phyloP scores from a whole-genome alignment of 2,329 filamentous ascomycete genomes.

The Cadophora sp. region DNA sequence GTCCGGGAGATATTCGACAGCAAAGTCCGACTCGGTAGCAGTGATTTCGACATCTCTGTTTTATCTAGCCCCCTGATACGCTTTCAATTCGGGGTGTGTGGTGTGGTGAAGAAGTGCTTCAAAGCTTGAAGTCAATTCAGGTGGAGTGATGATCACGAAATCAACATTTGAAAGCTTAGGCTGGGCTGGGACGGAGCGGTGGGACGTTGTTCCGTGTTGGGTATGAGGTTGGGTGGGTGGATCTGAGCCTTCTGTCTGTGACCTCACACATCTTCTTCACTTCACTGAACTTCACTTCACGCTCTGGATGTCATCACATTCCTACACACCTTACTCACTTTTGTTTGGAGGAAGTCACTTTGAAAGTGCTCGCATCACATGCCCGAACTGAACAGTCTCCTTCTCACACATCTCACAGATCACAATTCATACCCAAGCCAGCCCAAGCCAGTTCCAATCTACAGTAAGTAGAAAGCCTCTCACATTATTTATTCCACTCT shows the following conservation, averaged over 20 bases:
- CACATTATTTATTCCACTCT: not conserved
- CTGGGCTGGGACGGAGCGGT: not conserved
- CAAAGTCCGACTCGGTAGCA: slow-evolving; percentile 37
- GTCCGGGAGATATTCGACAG: too few relatives aligned
- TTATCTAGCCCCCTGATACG: not conserved
- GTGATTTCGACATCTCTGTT: slow-evolving; percentile 32
- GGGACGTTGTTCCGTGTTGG: not conserved
- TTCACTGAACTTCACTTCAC: too few relatives aligned
- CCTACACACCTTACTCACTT: too few relatives aligned
- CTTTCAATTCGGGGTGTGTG: not conserved
- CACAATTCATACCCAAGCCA: not conserved
- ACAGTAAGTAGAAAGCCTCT: not conserved
- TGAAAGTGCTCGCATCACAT: too few relatives aligned
- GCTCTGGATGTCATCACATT: too few relatives aligned
- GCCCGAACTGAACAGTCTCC: too few relatives aligned
- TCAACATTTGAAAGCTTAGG: slow-evolving; percentile 14
- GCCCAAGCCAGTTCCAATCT: too few relatives aligned
- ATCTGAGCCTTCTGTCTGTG: too few relatives aligned
- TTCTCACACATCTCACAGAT: not conserved
- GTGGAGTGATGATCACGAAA: slow-evolving; percentile 4
- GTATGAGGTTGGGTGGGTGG: too few relatives aligned
- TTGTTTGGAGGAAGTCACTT: too few relatives aligned
- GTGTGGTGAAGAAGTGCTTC: not conserved
- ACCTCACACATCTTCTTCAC: too few relatives aligned
- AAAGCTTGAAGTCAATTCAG: not conserved